A percentile compares a stretch with the other conserved stretches of the same genome.
Conservation (phyloP, 768 basidiomycete species). For the Rhizopogon roseolus region DNA sequence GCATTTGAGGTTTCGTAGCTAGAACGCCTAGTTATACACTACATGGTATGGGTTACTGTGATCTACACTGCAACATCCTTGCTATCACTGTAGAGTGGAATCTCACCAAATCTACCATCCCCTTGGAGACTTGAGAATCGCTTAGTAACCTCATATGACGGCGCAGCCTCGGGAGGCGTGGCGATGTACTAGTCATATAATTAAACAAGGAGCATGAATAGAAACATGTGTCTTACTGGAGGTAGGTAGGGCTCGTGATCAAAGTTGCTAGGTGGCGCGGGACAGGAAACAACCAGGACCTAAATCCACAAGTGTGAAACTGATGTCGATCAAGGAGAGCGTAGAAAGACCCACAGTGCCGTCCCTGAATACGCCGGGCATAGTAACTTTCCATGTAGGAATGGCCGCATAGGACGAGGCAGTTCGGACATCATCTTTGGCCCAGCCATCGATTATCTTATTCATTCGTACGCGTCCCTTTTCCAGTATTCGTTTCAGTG, state of each 20-base stretch:
- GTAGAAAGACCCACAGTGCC: constrained; percentile 23
- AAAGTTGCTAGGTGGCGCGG: constrained; percentile 30
- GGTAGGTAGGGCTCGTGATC: constrained; percentile 40
- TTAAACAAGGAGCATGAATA: not conserved
- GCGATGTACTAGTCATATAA: constrained; percentile 32
- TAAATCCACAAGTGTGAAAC: constrained; percentile 10
- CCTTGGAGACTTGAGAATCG: constrained; percentile 22
- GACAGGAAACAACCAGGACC: constrained; percentile 36
- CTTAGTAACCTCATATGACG: constrained; percentile 26
- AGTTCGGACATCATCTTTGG: constrained; percentile 30
- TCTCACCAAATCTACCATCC: constrained; percentile 29
- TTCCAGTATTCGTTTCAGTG: not conserved
- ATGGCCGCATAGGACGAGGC: constrained; percentile 18
- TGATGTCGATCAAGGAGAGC: not conserved
- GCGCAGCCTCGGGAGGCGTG: constrained; percentile 28
- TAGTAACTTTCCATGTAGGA: constrained; percentile 38
- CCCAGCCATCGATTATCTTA: constrained; percentile 35
- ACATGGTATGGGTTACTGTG: not conserved
- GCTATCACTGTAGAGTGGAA: constrained; percentile 40
- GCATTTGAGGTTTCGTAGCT: not conserved
- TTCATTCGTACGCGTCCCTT: constrained; percentile 40
- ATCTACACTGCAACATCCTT: constrained; percentile 14
- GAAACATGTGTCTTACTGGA: constrained; percentile 24
- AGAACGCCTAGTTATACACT: not conserved
- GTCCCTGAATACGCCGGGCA: constrained; percentile 35